Base-by-base conservation (phyloP, 2,329 filamentous ascomycete genomes). In the Sporothrix curviconia region DNA sequence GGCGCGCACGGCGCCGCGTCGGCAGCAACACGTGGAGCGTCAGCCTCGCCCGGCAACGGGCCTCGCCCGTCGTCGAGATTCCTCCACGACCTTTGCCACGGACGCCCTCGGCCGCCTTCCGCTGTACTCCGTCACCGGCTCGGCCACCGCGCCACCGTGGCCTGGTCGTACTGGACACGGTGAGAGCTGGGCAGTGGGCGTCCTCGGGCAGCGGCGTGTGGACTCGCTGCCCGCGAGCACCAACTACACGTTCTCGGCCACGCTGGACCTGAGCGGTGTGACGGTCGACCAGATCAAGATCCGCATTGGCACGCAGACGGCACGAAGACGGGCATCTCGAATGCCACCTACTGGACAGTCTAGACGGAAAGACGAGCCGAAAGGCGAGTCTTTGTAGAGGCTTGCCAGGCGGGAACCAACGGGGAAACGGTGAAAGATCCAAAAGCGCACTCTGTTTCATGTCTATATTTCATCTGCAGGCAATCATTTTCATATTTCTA, bases 131-230 rank as follows among this genome's bases (percentile, higher is more conserved):
- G 32, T 57, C 34, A 15, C 42, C 12, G 58, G 58, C n/a, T 8
- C 30, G 7, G 43, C 55, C 4, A 28, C 7, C 2, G 14, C 19
- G 4, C 58, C 8, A 55, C 55, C 7, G 51, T 60, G 6, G 39
- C 30, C 43, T 60, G 58, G 58, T 57, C 58, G 3, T 60, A 50
- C 43, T 60, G 58, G 58, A 57, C 14, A 57, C 55, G 8, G 55
- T 58, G 36, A 55, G 43, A 58, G 55, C 50, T 60, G 54, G 54
- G 58, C 40, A 57, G 36, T 60, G 58, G 58, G 55, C 55, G 9
- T 34, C 50, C 0, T 50, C 58, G 6, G 50, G 44, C 37, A 50
- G 47, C 30, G 55, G 49, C 3, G 55, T 54, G n/a, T 60, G 58
- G 58, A 60, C 58, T 25, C 58, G 25, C 9, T 54, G 32, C 47